Percentiles rank a stretch among this genome's conserved stretches.
Evolutionary conservation across 2,329 filamentous ascomycete genomes (phyloP).

Genomic region (Cercospora sesami): DNA sequence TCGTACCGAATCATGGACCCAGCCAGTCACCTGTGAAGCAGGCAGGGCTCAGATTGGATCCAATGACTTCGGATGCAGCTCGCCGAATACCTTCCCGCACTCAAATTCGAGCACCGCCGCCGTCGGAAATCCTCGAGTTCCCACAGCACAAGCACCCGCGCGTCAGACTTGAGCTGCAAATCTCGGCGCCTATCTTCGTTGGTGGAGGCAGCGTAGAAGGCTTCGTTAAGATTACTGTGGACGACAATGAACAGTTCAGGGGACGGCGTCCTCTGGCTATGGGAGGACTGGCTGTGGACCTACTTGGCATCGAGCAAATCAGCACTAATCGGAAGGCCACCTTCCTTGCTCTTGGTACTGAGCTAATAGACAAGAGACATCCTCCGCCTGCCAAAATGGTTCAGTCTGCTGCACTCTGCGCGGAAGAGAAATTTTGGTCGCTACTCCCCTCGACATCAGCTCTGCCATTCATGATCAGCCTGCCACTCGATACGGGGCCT

Average conservation of each 20-base stretch:
- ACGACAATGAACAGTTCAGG: constrained; percentile 48
- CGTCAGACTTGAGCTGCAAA: constrained; percentile 51
- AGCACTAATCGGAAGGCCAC: constrained; percentile 48
- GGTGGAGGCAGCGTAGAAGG: constrained; percentile 58
- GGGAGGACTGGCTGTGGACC: constrained; percentile 52
- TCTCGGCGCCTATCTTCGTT: constrained; percentile 55
- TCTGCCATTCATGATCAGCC: constrained; percentile 54
- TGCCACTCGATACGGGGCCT: constrained; percentile 57
- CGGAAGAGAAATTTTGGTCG: constrained; percentile 50
- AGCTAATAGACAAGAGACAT: constrained; percentile 52
- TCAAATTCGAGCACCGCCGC: constrained; percentile 49
- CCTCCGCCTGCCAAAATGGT: constrained; percentile 55
- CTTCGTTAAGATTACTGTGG: constrained; percentile 49
- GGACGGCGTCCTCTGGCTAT: constrained; percentile 50
- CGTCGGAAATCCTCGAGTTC: constrained; percentile 52
- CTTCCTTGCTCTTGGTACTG: constrained; percentile 55
- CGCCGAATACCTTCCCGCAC: constrained; percentile 51
- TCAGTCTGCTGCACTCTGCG: constrained; percentile 43
- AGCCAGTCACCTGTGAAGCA: constrained; percentile 53
- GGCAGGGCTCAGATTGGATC: constrained; percentile 43
- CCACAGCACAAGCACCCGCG: constrained; percentile 52
- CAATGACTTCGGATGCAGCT: constrained; percentile 46
- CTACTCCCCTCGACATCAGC: constrained; percentile 49
- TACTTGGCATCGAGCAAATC: constrained; percentile 56
- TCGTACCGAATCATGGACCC: constrained; percentile 48